phyloP scores from a whole-genome alignment of 1,284 basidiomycete species.

The Vanrija humicola region DNA sequence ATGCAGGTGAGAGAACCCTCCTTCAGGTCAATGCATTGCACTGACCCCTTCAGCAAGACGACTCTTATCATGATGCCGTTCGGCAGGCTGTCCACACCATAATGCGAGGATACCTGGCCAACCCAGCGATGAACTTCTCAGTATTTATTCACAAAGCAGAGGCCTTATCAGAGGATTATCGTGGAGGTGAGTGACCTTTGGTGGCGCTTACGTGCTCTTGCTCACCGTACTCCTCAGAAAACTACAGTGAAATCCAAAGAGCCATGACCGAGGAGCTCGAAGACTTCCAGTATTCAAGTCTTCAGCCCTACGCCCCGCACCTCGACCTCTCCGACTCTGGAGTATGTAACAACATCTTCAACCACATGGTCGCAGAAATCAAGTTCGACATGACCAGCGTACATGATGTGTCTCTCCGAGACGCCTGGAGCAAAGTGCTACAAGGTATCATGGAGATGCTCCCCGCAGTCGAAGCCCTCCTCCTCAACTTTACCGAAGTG shows the following conservation, averaged over 20 bases:
- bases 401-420: constrained; percentile 54
- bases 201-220: constrained; percentile 1
- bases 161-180: constrained; percentile 85
- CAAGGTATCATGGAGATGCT: constrained; percentile 53
- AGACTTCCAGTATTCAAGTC: constrained; percentile 56
- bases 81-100: constrained; percentile 73
- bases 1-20: constrained; percentile 70
- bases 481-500: constrained; percentile 51
- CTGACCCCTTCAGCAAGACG: constrained; percentile 40
- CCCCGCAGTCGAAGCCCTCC: constrained; percentile 49
- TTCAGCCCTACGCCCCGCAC: constrained; percentile 26
- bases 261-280: constrained; percentile 74
- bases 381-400: constrained; percentile 56
- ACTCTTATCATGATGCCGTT: constrained; percentile 62
- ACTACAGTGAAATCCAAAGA: constrained; percentile 80
- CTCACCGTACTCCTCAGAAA: constrained; percentile 56
- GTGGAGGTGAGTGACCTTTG: constrained; percentile 62
- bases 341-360: constrained; percentile 34
- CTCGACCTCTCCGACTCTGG: constrained; percentile 37
- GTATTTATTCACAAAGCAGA: constrained; percentile 97
- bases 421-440: constrained; percentile 54
- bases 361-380: constrained; percentile 43
- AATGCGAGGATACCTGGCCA: constrained; percentile 66
- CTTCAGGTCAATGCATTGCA: neutral
- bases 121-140: constrained; percentile 76